These are phyloP conservation scores for Cryphonectria nitschkei DNA, from an alignment of 2,329 filamentous ascomycete genomes.

Conservation along the genomic window DNA sequence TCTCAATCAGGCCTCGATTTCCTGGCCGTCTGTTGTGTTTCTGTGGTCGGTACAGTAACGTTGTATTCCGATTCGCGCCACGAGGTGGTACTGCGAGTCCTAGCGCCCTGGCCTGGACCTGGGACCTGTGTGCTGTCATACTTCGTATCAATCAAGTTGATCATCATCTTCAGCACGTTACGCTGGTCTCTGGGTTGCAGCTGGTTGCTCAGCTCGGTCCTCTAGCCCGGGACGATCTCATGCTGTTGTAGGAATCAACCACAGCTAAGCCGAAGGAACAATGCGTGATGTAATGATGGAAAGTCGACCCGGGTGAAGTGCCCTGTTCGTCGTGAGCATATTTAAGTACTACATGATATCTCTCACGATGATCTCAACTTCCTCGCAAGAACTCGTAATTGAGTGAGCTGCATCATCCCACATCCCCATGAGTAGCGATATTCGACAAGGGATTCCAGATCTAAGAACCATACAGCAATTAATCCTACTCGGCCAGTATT, in stretches of 20 bases:
- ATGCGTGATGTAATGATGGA: background rate
- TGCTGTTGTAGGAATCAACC: background rate
- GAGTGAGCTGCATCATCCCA: background rate
- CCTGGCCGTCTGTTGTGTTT: background rate
- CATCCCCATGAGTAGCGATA: background rate
- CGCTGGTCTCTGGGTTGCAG: background rate
- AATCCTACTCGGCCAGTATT: background rate
- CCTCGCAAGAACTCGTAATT: background rate
- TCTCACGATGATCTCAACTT: background rate
- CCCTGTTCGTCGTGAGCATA: background rate
- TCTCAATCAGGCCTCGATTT: background rate
- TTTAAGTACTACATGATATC: background rate
- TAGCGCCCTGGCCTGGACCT: background rate
- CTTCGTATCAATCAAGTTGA: background rate
- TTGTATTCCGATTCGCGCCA: background rate
- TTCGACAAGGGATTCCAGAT: background rate
- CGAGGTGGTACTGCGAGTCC: background rate
- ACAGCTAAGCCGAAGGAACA: background rate
- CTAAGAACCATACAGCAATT: background rate
- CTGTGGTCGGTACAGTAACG: background rate
- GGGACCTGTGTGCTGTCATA: background rate
- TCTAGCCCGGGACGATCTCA: background rate
- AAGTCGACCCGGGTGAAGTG: background rate
- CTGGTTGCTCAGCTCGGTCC: background rate
- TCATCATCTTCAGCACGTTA: background rate